Base-by-base conservation (phyloP, 805 yeast species). In the Candida dajiaensis region DNA sequence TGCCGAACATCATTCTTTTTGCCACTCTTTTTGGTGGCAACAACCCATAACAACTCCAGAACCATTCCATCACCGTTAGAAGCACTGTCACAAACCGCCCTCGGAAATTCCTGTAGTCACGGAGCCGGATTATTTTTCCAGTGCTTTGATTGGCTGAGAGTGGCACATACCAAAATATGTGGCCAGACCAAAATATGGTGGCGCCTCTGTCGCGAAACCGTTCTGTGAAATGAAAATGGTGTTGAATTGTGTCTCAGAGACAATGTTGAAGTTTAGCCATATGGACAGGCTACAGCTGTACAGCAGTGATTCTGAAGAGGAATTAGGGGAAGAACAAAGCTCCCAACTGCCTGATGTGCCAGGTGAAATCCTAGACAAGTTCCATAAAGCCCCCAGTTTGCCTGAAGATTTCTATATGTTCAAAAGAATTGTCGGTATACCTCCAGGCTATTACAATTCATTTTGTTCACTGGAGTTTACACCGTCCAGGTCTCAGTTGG, bases 381-480 rank as follows among this genome's bases (percentile, higher is more conserved):
- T 41, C 28, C 49, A 50, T 11, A 50, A 38, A 26, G 45, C 53
- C 20, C 53, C 53, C 0, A 29, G 38, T 15, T 19, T 46, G 20
- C 44, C 45, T 13, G 18, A 38, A 21, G 42, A 40, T 16, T 40
- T 47, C 36, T 40, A 47, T 19, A 54, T 55, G 54, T 44, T 50
- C 25, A 39, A 46, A 21, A 45, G 40, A 20, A 35, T 49, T n/a
- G 41, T 48, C 4, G 11, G 36, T 6, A 29, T 29, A 1, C 54
- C 56, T 10, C 19, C 47, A 11, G 47, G 46, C 2, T 33, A 43
- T 33, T 25, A 33, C 40, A 45, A 45, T 38, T 33, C 49, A 12
- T 50, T 44, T 21, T 48, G 45, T 20, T 45, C 49, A 11, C 10
- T 51, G 2, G 55, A 49, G 18, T 51, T 51, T 23, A 40, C 38